A percentile compares a stretch with the other conserved stretches of the same genome.
Evolutionary conservation across 2,329 filamentous ascomycete genomes (phyloP).

Genomic region (Alternaria alternata): DNA sequence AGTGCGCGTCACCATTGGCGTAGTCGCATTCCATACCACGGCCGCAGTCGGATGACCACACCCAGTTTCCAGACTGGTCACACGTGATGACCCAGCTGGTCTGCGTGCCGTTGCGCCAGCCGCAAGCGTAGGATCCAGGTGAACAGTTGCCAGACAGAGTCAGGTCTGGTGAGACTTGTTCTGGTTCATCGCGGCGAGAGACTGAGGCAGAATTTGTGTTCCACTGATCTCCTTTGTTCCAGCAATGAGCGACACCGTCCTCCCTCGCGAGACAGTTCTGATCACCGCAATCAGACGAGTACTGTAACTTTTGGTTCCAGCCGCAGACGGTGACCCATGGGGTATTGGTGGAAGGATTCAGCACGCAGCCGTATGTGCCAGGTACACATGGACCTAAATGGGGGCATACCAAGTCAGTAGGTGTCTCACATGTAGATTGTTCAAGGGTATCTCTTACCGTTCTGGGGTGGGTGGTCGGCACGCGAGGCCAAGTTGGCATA

Average conservation of each 20-base stretch:
- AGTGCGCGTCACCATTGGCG: background rate
- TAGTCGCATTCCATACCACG: background rate
- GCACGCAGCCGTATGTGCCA: background rate
- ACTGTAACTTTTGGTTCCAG: background rate
- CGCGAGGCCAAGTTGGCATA: background rate
- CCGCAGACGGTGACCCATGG: background rate
- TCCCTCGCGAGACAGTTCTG: background rate
- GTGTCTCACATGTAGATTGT: background rate
- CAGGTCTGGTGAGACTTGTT: background rate
- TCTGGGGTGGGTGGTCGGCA: background rate
- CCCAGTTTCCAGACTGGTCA: constrained; percentile 1
- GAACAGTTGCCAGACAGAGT: background rate
- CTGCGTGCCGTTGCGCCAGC: background rate
- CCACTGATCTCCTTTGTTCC: constrained; percentile 1
- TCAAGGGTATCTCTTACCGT: background rate
- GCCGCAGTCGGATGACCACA: constrained; percentile 3
- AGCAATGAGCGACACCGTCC: constrained; percentile 1
- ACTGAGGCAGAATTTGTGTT: background rate
- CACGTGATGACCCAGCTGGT: constrained; percentile 4
- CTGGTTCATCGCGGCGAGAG: background rate
- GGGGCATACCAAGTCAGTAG: background rate
- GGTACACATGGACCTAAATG: background rate
- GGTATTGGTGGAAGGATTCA: background rate
- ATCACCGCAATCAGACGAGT: background rate
- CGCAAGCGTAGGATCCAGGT: constrained; percentile 1